Evolutionary conservation across 352 stramenopile genomes (phyloP).

Genomic region (Globisporangium radiosum): DNA sequence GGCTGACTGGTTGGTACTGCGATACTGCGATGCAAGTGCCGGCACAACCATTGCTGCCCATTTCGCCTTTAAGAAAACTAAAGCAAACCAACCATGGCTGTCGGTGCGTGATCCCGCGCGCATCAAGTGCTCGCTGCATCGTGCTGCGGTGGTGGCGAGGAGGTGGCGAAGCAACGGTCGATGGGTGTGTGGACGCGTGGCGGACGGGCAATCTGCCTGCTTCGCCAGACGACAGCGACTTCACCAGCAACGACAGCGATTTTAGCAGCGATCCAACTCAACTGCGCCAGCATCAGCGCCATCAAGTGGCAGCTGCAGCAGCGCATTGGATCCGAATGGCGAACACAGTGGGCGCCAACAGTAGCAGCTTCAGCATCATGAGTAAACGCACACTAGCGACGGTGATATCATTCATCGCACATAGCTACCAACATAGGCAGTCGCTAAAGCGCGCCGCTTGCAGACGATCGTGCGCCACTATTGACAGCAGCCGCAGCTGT

Average conservation of each 20-base stretch:
- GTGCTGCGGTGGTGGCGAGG: not conserved
- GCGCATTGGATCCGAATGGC: not conserved
- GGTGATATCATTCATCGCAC: not conserved
- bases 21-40: too few relatives aligned
- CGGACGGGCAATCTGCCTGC: not conserved
- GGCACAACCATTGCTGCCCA: slow-evolving; percentile 20
- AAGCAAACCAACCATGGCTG: slow-evolving; percentile 83
- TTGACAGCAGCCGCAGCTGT: not conserved
- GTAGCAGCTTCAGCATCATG: not conserved
- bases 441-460: not conserved
- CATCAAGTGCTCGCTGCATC: not conserved
- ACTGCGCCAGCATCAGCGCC: too few relatives aligned
- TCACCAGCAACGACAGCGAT: slow-evolving; percentile 4
- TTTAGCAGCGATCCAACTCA: not conserved
- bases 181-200: too few relatives aligned
- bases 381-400: not conserved
- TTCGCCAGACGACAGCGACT: not conserved
- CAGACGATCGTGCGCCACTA: too few relatives aligned
- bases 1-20: slow-evolving; percentile 6
- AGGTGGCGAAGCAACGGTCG: not conserved
- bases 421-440: not conserved
- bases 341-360: not conserved
- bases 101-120: slow-evolving; percentile 43
- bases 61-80: slow-evolving; percentile 86
- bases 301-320: too few relatives aligned